Conservation (phyloP, 495 filamentous ascomycete species). For the Penicillium soppii region DNA sequence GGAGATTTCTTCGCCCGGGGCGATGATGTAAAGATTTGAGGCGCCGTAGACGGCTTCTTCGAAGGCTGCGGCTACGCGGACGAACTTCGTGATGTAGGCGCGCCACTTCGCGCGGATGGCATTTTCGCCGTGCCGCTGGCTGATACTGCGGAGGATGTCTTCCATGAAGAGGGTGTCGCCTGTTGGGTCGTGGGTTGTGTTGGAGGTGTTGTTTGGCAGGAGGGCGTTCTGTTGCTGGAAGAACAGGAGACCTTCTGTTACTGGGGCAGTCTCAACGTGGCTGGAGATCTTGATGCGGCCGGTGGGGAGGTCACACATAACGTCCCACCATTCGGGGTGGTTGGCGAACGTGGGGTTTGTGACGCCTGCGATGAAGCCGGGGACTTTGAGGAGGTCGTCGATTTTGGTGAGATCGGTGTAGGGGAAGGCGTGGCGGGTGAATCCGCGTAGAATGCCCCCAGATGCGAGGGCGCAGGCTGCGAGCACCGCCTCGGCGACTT, state of each 20-base stretch:
- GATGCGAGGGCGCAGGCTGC: constrained; percentile 91
- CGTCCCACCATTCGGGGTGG: constrained; percentile 97
- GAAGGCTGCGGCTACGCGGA: constrained; percentile 86
- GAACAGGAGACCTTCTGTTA: constrained; percentile 78
- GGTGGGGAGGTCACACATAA: constrained; percentile 89
- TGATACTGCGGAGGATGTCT: constrained; percentile 77
- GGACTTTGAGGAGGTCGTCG: constrained; percentile 91
- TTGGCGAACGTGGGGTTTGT: constrained; percentile 96
- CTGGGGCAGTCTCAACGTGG: constrained; percentile 69
- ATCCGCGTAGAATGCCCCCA: constrained; percentile 90
- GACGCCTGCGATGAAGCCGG: constrained; percentile 96
- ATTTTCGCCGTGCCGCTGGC: constrained; percentile 81
- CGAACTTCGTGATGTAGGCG: constrained; percentile 87
- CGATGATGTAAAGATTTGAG: constrained; percentile 84
- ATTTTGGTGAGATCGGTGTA: constrained; percentile 99
- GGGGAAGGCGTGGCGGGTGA: constrained; percentile 96
- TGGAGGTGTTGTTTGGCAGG: constrained; percentile 46
- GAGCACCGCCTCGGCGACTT: constrained; percentile 93
- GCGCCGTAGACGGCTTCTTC: constrained; percentile 94
- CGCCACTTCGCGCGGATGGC: constrained; percentile 89
- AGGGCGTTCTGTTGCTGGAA: constrained; percentile 79
- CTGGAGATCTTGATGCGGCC: constrained; percentile 92
- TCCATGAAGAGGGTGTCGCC: constrained; percentile 91
- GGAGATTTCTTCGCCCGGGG: constrained; percentile 48
- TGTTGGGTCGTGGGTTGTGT: constrained; percentile 63